phyloP scores from a whole-genome alignment of 169 alveolate species.

The Fabrea salina region DNA sequence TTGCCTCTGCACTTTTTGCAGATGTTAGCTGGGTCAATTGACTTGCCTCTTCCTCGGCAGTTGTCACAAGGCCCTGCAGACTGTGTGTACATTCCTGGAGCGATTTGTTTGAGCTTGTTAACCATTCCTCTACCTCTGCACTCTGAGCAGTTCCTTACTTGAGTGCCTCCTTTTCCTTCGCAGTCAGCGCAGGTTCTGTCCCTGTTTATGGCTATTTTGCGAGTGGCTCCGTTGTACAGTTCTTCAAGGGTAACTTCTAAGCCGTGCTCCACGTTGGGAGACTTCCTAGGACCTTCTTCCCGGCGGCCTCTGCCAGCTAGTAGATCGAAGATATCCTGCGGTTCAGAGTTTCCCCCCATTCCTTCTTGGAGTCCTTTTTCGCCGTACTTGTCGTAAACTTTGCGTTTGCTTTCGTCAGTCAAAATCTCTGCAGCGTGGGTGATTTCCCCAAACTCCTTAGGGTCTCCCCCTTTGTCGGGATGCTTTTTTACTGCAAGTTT shows the following conservation, averaged over 20 bases:
- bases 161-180: constrained; percentile 55
- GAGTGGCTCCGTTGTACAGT: constrained; percentile 73
- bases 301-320: constrained; percentile 71
- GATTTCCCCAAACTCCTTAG: constrained; percentile 94
- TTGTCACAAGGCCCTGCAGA: constrained; percentile 61
- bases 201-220: constrained; percentile 64
- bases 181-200: constrained; percentile 62
- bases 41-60: constrained; percentile 69
- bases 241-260: constrained; percentile 80
- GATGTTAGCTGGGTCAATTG: constrained; percentile 41
- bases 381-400: constrained; percentile 96
- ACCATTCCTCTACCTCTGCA: constrained; percentile 78
- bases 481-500: constrained; percentile 94
- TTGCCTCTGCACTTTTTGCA: constrained; percentile 70
- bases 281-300: constrained; percentile 45
- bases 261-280: constrained; percentile 52
- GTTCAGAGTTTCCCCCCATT: constrained; percentile 73
- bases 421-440: constrained; percentile 96
- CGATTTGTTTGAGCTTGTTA: constrained; percentile 46
- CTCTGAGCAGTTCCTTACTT: constrained; percentile 47
- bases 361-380: constrained; percentile 96
- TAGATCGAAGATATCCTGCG: constrained; percentile 54
- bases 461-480: constrained; percentile 99
- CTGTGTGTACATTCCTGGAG: constrained; percentile 70
- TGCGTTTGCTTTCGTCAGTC: constrained; percentile 95